Evolutionary conservation across 2,329 filamentous ascomycete genomes (phyloP).

Genomic region (Arthrobotrys conoides): DNA sequence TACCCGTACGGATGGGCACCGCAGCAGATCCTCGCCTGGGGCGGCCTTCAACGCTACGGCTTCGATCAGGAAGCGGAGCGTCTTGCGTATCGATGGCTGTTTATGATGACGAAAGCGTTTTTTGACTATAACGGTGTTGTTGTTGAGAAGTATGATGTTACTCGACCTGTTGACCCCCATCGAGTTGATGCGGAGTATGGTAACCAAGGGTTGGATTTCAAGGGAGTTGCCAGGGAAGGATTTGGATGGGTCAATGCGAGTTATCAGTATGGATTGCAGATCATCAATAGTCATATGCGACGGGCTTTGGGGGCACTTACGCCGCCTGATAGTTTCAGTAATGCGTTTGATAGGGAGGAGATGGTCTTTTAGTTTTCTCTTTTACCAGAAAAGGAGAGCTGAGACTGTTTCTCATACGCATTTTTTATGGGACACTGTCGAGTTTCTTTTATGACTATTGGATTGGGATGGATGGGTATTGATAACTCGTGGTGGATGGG

Average conservation of each 20-base stretch:
- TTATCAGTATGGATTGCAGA: slow-evolving; percentile 91
- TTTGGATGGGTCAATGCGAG: slow-evolving; percentile 99
- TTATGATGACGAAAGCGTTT: slow-evolving; percentile 98
- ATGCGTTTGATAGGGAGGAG: slow-evolving; percentile 71
- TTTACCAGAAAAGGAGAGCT: not conserved
- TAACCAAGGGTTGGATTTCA: slow-evolving; percentile 95
- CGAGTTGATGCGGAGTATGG: slow-evolving; percentile 97
- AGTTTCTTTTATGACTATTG: not conserved
- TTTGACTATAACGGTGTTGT: slow-evolving; percentile 98
- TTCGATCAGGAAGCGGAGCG: slow-evolving; percentile 91
- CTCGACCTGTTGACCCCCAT: slow-evolving; percentile 88
- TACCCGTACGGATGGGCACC: slow-evolving; percentile 98
- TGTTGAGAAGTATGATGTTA: slow-evolving; percentile 99
- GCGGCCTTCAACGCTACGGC: slow-evolving; percentile 88
- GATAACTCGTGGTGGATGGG: no score
- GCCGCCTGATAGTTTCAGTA: slow-evolving; percentile 84
- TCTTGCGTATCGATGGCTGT: slow-evolving; percentile 94
- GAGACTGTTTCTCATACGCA: not conserved
- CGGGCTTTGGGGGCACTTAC: slow-evolving; percentile 90
- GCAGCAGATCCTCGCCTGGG: slow-evolving; percentile 98
- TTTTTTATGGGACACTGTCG: not conserved
- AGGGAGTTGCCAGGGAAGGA: slow-evolving; percentile 93
- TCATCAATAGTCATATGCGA: slow-evolving; percentile 89
- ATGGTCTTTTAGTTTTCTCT: slow-evolving; percentile 40
- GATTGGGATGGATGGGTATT: not conserved